A percentile compares a stretch with the other conserved stretches of the same genome.
Conservation (phyloP, 2,329 filamentous ascomycete genomes). For the Pyricularia sp. region DNA sequence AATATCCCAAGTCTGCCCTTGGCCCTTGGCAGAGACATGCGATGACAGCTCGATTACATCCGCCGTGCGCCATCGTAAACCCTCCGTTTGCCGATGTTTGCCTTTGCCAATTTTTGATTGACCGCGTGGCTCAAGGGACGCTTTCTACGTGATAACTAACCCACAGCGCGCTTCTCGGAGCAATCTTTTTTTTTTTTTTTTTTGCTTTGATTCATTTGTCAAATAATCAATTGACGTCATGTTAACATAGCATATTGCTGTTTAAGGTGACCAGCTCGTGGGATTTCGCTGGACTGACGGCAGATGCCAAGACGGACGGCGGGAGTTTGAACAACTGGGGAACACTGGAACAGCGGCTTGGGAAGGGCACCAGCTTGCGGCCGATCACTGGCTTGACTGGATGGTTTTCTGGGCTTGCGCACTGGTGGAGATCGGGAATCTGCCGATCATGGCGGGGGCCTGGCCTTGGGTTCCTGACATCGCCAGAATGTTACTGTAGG, state of each 20-base stretch:
- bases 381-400: neutral
- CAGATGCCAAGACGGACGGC: neutral
- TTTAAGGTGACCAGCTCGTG: neutral
- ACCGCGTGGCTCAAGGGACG: neutral
- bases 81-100: neutral
- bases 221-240: neutral
- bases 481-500: too few relatives aligned
- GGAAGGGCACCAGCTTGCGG: neutral
- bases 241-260: neutral
- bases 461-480: too few relatives aligned
- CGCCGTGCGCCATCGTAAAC: neutral
- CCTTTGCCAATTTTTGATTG: neutral
- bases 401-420: neutral
- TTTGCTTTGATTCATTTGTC: neutral
- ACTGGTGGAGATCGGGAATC: neutral
- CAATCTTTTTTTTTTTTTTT: neutral
- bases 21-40: neutral
- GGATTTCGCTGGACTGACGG: neutral
- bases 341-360: neutral
- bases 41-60: conserved; percentile 1
- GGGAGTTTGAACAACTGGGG: neutral
- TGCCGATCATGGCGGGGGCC: neutral
- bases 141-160: neutral
- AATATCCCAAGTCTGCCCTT: neutral
- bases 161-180: neutral